Percentiles rank a stretch among this genome's conserved stretches.
phyloP scores from a whole-genome alignment of 371 early-diverging fungal species.

The Blakeslea trispora region DNA sequence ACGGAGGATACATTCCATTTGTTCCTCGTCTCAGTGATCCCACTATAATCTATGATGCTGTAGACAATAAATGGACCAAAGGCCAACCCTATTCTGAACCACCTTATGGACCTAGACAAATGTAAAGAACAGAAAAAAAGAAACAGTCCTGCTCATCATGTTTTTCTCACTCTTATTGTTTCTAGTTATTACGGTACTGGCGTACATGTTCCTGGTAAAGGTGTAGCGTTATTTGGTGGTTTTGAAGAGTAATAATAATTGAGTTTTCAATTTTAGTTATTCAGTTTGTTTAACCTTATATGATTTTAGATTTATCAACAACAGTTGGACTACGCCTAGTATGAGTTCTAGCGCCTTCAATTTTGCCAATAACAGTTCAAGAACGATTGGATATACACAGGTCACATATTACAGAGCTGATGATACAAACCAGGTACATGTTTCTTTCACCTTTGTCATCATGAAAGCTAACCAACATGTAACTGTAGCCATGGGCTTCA shows the following conservation, averaged over 20 bases:
- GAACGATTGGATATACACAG: slow-evolving; percentile 9
- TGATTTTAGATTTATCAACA: neutral
- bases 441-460: neutral
- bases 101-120: slow-evolving; percentile 12
- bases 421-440: neutral
- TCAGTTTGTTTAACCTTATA: no score
- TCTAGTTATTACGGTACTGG: slow-evolving; percentile 5
- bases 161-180: neutral
- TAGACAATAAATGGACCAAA: neutral
- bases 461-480: neutral
- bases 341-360: neutral
- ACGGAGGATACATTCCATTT: neutral
- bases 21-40: neutral
- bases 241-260: slow-evolving; percentile 2
- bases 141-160: no score
- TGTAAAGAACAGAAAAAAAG: neutral
- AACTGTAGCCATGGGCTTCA: neutral
- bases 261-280: no score
- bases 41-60: slow-evolving; percentile 1
- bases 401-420: neutral
- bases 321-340: neutral
- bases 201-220: slow-evolving; percentile 5
- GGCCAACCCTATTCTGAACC: neutral
- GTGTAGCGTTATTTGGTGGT: slow-evolving; percentile 7
- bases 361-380: neutral